These are phyloP conservation scores for Mortierella sp. DNA, from an alignment of 371 early-diverging fungal genomes.

Conservation along the genomic window DNA sequence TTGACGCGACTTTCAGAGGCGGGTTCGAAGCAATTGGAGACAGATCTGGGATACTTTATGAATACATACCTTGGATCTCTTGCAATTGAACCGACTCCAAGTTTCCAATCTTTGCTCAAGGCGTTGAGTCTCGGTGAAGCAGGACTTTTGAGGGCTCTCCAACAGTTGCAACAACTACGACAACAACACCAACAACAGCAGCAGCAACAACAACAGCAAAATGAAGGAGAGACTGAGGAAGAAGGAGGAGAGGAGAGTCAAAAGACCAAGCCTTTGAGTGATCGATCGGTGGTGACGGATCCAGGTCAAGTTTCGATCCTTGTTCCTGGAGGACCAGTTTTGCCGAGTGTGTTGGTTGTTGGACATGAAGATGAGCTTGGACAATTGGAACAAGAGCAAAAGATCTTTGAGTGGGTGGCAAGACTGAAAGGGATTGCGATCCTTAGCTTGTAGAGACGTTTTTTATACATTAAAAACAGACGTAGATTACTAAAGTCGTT, in stretches of 20 bases:
- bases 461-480: too few relatives aligned
- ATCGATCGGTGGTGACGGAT: not conserved
- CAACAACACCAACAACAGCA: conserved; percentile 13
- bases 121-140: conserved; percentile 38
- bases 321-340: conserved; percentile 34
- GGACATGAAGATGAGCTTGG: conserved; percentile 31
- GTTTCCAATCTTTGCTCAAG: conserved; percentile 31
- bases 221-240: not conserved
- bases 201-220: conserved; percentile 8
- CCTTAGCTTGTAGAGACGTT: not conserved
- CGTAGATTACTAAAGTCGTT: too few relatives aligned
- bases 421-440: conserved; percentile 24
- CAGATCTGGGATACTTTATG: conserved; percentile 43
- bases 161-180: conserved; percentile 32
- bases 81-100: conserved; percentile 44
- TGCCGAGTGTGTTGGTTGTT: conserved; percentile 31
- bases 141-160: conserved; percentile 32
- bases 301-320: conserved; percentile 17
- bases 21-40: conserved; percentile 39
- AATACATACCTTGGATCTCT: conserved; percentile 22
- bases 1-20: conserved; percentile 40
- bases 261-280: not conserved
- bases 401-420: conserved; percentile 42
- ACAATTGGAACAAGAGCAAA: conserved; percentile 28
- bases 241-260: not conserved